Conservation (phyloP, 306 rosid species). For the Vicia sativa region DNA sequence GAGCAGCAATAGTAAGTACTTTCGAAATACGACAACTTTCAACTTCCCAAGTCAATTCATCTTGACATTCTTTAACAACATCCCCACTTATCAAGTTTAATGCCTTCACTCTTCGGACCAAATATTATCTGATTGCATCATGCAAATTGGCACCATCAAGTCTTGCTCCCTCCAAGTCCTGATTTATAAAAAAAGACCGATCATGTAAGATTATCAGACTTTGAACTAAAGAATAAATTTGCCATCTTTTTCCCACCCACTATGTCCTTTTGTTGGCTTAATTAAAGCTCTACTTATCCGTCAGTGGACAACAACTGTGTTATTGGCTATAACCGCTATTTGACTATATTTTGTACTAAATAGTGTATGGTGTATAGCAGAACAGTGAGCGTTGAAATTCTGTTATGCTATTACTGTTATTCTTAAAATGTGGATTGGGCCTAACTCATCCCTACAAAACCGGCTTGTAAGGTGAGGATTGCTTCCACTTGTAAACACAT, state of each 20-base stretch:
- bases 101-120: not conserved
- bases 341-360: not conserved
- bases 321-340: not conserved
- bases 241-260: not conserved
- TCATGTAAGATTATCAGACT: constrained; percentile 2
- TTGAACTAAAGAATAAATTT: constrained; percentile 12
- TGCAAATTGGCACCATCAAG: constrained; percentile 93
- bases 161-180: constrained; percentile 90
- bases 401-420: too few species aligned
- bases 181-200: constrained; percentile 13
- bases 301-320: too few species aligned
- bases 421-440: too few species aligned
- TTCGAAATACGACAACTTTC: constrained; percentile 4
- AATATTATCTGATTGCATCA: constrained; percentile 71
- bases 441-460: too few species aligned
- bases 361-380: too few species aligned
- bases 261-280: not conserved
- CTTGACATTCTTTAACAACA: constrained; percentile 26
- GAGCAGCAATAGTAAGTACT: constrained; percentile 10
- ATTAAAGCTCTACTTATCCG: not conserved
- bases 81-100: not conserved
- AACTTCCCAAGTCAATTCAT: constrained; percentile 19
- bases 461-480: too few species aligned
- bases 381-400: too few species aligned
- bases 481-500: too few species aligned